Conservation (phyloP, 805 yeast genomes). For the Schizosaccharomyces osmophilus region DNA sequence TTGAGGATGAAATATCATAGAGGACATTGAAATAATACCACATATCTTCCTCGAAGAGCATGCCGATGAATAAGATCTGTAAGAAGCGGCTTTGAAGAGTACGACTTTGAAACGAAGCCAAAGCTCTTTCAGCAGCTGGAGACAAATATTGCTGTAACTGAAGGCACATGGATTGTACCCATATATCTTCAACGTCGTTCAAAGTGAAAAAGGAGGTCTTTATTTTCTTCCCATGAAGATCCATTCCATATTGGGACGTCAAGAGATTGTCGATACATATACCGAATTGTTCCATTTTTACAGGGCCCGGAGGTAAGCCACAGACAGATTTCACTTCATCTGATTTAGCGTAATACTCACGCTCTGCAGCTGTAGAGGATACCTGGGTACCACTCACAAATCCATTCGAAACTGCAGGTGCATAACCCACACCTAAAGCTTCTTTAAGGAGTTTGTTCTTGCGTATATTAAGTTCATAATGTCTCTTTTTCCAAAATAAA, state of each 20-base stretch:
- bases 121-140: not conserved
- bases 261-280: not conserved
- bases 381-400: not conserved
- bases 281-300: not conserved
- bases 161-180: not conserved
- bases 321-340: not conserved
- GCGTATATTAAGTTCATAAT: not conserved
- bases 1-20: not conserved
- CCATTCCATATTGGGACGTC: not conserved
- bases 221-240: not conserved
- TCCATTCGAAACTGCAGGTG: not conserved
- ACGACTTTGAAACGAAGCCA: not conserved
- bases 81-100: not conserved
- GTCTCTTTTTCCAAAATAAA: not conserved
- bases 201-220: not conserved
- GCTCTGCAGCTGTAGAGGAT: not conserved
- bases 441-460: not conserved
- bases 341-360: not conserved
- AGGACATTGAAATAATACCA: not conserved
- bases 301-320: not conserved
- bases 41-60: not conserved
- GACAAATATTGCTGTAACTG: not conserved
- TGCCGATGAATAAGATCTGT: not conserved
- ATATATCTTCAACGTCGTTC: not conserved
- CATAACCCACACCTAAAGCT: not conserved